Evolutionary conservation across 2,329 filamentous ascomycete genomes (phyloP).

Genomic region (Domatiomyces globalis): DNA sequence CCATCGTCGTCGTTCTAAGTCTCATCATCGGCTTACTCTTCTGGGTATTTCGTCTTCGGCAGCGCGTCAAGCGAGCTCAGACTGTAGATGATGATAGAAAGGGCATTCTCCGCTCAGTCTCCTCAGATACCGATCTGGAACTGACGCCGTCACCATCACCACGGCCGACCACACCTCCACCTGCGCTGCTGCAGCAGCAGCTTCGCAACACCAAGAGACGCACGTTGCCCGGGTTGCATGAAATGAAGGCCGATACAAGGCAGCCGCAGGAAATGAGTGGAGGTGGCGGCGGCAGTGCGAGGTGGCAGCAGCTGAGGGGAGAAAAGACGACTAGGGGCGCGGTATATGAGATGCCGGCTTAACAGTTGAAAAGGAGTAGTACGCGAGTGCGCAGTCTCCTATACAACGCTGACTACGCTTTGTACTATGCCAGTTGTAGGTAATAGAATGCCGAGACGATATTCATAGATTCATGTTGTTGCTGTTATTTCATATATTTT

Average conservation of each 20-base stretch:
- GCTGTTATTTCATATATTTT: too few species aligned
- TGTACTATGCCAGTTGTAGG: too few species aligned
- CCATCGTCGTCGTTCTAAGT: background rate
- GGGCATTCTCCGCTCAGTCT: background rate
- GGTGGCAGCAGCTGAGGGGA: too few species aligned
- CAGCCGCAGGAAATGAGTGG: background rate
- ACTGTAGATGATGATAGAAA: background rate
- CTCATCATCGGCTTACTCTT: slow-evolving; percentile 1
- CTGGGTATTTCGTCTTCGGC: background rate
- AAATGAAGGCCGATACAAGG: background rate
- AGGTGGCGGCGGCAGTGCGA: background rate
- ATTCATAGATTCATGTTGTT: too few species aligned
- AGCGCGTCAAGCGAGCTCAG: background rate
- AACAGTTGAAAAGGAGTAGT: background rate
- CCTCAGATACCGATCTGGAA: background rate
- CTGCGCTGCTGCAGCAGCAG: too few species aligned
- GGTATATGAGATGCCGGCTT: background rate
- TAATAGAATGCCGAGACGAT: too few species aligned
- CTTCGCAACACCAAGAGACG: background rate
- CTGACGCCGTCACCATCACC: background rate
- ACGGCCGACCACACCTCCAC: background rate
- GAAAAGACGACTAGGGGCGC: too few species aligned
- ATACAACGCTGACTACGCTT: too few species aligned
- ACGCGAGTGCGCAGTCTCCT: too few species aligned
- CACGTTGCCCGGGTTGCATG: background rate